phyloP scores from a whole-genome alignment of 805 yeast species.

The Ogataea sp. region DNA sequence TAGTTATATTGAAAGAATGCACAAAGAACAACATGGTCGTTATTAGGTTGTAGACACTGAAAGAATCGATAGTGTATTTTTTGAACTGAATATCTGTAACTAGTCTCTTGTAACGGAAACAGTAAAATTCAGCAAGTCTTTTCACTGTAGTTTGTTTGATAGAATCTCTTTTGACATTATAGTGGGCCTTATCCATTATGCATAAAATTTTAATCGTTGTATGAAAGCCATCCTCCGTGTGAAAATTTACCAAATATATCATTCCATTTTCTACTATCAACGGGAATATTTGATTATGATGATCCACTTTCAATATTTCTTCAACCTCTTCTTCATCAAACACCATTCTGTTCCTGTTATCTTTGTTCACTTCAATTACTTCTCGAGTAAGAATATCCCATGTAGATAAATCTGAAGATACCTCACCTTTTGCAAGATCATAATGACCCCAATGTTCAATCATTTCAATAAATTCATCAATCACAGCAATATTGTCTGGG shows the following conservation, averaged over 20 bases:
- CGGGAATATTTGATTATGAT: conserved; percentile 24
- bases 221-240: conserved; percentile 9
- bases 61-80: conserved; percentile 11
- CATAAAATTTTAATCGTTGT: conserved; percentile 18
- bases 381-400: conserved; percentile 20
- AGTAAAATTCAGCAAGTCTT: conserved; percentile 23
- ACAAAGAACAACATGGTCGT: conserved; percentile 18
- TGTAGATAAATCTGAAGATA: conserved; percentile 7
- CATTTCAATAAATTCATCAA: conserved; percentile 23
- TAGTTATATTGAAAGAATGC: conserved; percentile 18
- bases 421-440: conserved; percentile 1
- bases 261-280: conserved; percentile 21
- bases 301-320: conserved; percentile 18
- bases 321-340: conserved; percentile 23
- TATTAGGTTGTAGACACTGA: conserved; percentile 17
- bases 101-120: conserved; percentile 18
- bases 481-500: conserved; percentile 15
- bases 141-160: conserved; percentile 18
- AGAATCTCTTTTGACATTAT: conserved; percentile 12
- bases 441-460: conserved; percentile 19
- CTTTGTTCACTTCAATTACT: conserved; percentile 18
- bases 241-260: conserved; percentile 20
- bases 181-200: conserved; percentile 13
- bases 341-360: conserved; percentile 16
- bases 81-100: conserved; percentile 16